Base-by-base conservation (phyloP, 2,329 filamentous ascomycete species). In the Colletotrichum sojae region DNA sequence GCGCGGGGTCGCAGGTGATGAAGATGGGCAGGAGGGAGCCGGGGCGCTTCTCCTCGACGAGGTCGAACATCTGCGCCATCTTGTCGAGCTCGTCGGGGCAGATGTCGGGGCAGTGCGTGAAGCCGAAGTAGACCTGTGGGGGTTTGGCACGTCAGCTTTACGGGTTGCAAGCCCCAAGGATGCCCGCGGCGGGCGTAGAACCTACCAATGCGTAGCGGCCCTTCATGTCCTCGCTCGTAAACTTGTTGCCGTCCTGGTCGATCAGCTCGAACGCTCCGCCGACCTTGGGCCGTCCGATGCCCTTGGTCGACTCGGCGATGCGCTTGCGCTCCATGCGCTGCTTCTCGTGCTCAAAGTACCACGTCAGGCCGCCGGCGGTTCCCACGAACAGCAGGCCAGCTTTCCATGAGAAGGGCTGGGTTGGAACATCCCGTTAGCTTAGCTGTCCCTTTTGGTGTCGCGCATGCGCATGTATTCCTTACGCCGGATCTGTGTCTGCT, bases 71-170 rank as follows among this genome's bases (percentile, higher is more conserved):
- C 67, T 88, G 87, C n/a, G 95, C 93, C 95, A 99, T 98, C 85
- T 99, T 99, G 84, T 99, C 96, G 75, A 99, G 91, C 83, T 99
- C 96, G 78, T 99, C 96, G 40, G 96, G 96, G 84, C 96, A 99
- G 79, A 99, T 99, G 79, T 99, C 96, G 25, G 96, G 96, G 80
- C 96, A 99, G 81, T 98, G 95, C 9, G 94, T 95, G 87, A 99
- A 99, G 76, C 96, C 96, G 79, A 99, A 99, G 84, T 99, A 99
- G 45, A 98, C 90, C 94, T 96, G 73, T 10, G 9, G 10, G 2
- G 45, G 16, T 5, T 16, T 27, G n/a, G 25, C 55, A 36, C n/a
- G 59, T 62, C 12, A 62, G 59, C 10, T 15, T 52, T 8, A 36
- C 31, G 31, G 31, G 31, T 36, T 36, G 2, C 31, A 36, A 10